Conservation (phyloP, 148 eudicot species). For the Cornus suecica region DNA sequence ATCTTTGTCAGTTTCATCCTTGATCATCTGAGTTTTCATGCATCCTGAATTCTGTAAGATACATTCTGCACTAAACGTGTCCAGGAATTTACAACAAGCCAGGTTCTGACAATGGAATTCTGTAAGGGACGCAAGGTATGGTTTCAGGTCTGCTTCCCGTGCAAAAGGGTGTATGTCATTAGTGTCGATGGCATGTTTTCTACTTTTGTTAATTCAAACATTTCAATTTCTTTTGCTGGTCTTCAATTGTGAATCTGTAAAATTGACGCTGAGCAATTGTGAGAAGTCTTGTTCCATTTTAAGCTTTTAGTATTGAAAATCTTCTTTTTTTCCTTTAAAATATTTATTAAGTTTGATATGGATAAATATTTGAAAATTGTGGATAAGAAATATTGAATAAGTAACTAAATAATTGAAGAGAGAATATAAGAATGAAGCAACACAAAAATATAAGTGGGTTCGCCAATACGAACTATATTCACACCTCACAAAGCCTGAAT, state of each 20-base stretch:
- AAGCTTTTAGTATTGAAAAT: neutral
- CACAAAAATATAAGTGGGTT: no score
- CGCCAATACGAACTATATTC: no score
- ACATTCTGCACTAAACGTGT: slow-evolving; percentile 3
- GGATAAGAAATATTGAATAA: no score
- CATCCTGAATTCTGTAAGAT: slow-evolving; percentile 1
- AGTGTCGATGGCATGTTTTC: neutral
- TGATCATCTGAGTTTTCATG: neutral
- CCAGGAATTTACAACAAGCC: slow-evolving; percentile 73
- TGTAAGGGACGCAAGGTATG: slow-evolving; percentile 79
- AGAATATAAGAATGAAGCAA: no score
- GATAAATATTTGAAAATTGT: neutral
- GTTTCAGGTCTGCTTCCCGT: slow-evolving; percentile 1
- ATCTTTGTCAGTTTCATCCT: neutral
- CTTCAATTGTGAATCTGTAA: slow-evolving; percentile 2
- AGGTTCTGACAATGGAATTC: slow-evolving; percentile 87
- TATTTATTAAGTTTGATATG: no score
- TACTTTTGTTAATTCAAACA: neutral
- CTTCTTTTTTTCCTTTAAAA: no score
- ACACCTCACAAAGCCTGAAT: no score
- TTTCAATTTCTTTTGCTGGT: neutral
- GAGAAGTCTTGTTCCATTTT: neutral
- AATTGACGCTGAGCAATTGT: neutral
- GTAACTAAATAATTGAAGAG: no score
- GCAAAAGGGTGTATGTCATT: neutral